Percentiles rank a stretch among this genome's conserved stretches.
Evolutionary conservation across 1,139 yeast genomes (phyloP).

Genomic region (Nakaseomyces glabratus): DNA sequence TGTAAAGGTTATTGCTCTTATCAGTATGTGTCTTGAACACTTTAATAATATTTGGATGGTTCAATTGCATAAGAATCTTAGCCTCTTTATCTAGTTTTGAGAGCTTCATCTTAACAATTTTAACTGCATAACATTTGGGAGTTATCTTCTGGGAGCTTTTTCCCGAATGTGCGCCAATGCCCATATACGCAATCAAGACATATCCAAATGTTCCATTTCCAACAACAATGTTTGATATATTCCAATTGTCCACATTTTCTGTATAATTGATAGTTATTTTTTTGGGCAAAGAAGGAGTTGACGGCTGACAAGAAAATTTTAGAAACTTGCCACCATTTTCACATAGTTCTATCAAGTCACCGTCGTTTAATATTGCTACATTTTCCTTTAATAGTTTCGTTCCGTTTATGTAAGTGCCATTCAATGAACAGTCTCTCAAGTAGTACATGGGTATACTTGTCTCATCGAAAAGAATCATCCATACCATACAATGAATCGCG

Average conservation of each 20-base stretch:
- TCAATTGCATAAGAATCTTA: conserved; percentile 32
- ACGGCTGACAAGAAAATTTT: conserved; percentile 7
- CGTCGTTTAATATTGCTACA: conserved; percentile 36
- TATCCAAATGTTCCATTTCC: conserved; percentile 60
- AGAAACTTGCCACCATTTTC: conserved; percentile 23
- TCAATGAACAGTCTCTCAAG: conserved; percentile 44
- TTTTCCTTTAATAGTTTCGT: conserved; percentile 30
- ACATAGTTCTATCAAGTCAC: conserved; percentile 38
- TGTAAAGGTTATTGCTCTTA: conserved; percentile 34
- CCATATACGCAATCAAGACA: conserved; percentile 30
- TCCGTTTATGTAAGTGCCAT: conserved; percentile 45
- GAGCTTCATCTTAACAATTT: conserved; percentile 35
- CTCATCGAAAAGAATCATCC: conserved; percentile 46
- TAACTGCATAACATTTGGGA: conserved; percentile 41
- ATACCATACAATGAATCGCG: conserved; percentile 38
- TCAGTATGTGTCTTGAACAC: conserved; percentile 37
- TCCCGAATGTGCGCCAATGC: conserved; percentile 2
- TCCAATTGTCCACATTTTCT: conserved; percentile 35
- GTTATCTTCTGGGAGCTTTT: conserved; percentile 21
- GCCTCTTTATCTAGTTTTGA: conserved; percentile 36
- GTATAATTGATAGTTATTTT: no score
- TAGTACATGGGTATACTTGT: conserved; percentile 42
- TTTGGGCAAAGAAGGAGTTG: background rate
- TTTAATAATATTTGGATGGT: conserved; percentile 41
- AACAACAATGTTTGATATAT: conserved; percentile 36